Conservation (phyloP, 805 yeast genomes). For the Candida vartiovaarae region DNA sequence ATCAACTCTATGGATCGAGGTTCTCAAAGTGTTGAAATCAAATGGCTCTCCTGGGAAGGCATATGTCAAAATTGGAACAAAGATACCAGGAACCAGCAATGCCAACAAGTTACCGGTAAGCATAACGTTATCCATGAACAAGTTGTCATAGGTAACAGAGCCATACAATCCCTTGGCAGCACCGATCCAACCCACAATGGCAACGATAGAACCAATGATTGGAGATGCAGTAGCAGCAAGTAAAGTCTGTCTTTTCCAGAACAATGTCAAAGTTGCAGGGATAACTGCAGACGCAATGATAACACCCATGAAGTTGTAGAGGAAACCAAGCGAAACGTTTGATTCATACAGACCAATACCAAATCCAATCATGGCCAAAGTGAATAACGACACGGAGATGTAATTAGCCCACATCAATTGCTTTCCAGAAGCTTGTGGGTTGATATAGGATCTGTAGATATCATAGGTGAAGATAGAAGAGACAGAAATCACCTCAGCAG, state of each 20-base stretch:
- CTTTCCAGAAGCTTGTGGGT: constrained; percentile 74
- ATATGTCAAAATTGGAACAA: constrained; percentile 59
- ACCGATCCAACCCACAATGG: constrained; percentile 64
- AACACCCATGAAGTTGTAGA: constrained; percentile 85
- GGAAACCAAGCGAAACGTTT: constrained; percentile 77
- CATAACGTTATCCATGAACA: constrained; percentile 89
- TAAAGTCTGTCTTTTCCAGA: constrained; percentile 57
- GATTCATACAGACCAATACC: constrained; percentile 79
- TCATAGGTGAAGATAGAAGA: constrained; percentile 84
- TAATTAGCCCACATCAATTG: constrained; percentile 42
- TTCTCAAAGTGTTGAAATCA: constrained; percentile 59
- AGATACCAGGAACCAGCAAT: constrained; percentile 59
- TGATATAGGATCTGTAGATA: constrained; percentile 71
- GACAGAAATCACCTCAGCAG: constrained; percentile 85
- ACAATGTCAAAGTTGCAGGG: constrained; percentile 62
- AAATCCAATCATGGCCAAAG: constrained; percentile 69
- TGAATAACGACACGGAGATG: constrained; percentile 27
- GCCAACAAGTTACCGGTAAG: constrained; percentile 84
- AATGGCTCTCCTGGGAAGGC: constrained; percentile 68
- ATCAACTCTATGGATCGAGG: constrained; percentile 53
- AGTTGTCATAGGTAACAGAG: constrained; percentile 38
- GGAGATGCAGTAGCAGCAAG: constrained; percentile 74
- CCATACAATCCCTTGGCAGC: constrained; percentile 39
- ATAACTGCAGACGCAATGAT: constrained; percentile 82
- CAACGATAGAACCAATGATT: constrained; percentile 64